phyloP scores from a whole-genome alignment of 108 stramenopile genomes.

The Mayamaea pseudoterrestris region DNA sequence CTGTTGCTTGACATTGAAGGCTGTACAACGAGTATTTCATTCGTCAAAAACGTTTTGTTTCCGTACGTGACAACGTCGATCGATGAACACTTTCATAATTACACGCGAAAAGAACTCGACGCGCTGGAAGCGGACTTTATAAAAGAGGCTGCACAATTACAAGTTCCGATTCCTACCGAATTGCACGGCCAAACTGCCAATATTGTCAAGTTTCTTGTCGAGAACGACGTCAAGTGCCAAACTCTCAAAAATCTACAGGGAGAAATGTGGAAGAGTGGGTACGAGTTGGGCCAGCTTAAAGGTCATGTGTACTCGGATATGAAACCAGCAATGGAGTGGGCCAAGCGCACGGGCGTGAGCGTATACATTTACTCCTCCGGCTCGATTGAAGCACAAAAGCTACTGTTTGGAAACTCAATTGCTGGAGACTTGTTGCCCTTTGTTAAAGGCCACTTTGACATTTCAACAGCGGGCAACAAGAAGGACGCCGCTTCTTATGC shows the following conservation, averaged over 20 bases:
- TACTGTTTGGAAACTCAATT: conserved; percentile 63
- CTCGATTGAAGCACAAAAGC: conserved; percentile 72
- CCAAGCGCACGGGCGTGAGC: conserved; percentile 27
- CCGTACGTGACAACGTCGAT: conserved; percentile 44
- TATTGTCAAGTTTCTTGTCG: conserved; percentile 48
- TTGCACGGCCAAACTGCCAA: too few species aligned
- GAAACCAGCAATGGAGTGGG: conserved; percentile 54
- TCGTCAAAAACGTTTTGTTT: conserved; percentile 84
- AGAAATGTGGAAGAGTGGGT: conserved; percentile 79
- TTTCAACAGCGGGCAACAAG: conserved; percentile 69
- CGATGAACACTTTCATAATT: background rate
- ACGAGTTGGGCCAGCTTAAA: conserved; percentile 51
- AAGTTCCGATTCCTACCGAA: too few species aligned
- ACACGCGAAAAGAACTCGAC: background rate
- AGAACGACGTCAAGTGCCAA: conserved; percentile 64
- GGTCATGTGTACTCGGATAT: conserved; percentile 82
- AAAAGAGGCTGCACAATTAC: too few species aligned
- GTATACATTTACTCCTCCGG: conserved; percentile 88
- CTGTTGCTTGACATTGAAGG: conserved; percentile 92
- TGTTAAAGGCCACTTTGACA: conserved; percentile 82
- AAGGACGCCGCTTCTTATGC: conserved; percentile 48
- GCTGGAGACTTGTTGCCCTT: conserved; percentile 62
- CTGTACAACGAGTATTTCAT: conserved; percentile 85
- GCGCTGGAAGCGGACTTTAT: too few species aligned
- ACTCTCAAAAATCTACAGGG: conserved; percentile 75